Base-by-base conservation (phyloP, 345 rosid genomes). In the Salix koriyanagi region DNA sequence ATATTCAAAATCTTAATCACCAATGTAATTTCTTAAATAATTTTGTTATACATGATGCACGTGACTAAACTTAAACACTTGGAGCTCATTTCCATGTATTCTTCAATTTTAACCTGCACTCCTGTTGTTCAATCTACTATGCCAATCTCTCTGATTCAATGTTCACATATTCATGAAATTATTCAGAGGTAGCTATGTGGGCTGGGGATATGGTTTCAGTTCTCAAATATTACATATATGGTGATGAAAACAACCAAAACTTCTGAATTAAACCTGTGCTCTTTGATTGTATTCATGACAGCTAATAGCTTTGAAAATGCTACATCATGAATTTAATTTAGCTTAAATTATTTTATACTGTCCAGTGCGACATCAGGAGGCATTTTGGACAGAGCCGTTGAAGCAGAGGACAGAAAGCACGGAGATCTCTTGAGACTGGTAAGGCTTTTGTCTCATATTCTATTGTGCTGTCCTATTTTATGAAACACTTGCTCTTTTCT, bases 371-470 rank as follows among this genome's bases (percentile, higher is more conserved):
- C 97, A 14, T 65, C 92, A 2, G 99, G 98, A 76, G 99, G 98
- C 37, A 92, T 93, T 80, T 83, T 96, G 81, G 99, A 96, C 81
- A 83, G 96, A 88, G 90, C 99, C 19, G 83, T 93, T 77, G 92
- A 91, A 88, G 97, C 98, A 48, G 99, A 96, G 84, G 94, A 89
- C 82, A 87, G 65, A 84, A 96, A 90, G 82, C 97, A 96, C 83
- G 98, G 97, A 77, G 98, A 96, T 84, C 79, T 96, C 73, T 78
- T 96, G 91, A 91, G 92, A 82, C 86, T 96, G 87, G 99, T 96
- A 85, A 56, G 42, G 30, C 74, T 37, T 50, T 44, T 34, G 16
- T 77, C 13, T 74, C 32, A 72, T 73, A 3, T 12, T 75, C 42
- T 54, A 10, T 19, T 65, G 34, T 61, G 26, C 56, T 52, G 34